Evolutionary conservation across 1,139 yeast genomes (phyloP), one percentile per base, ranked within the genome.

Genomic region (Chernovozyma aurita): DNA sequence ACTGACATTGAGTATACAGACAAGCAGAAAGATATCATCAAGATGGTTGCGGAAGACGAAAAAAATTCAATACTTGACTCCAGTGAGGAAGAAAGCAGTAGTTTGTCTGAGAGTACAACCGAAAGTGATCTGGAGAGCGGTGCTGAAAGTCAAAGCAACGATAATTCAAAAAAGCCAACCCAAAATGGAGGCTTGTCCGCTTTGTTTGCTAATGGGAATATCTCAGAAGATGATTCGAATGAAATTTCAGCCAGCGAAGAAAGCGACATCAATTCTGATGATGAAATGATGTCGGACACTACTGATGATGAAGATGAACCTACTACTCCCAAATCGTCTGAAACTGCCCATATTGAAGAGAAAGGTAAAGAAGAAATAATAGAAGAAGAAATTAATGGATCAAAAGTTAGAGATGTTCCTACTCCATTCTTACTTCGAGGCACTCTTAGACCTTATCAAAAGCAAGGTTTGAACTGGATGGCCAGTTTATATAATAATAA

Each of bases 381-480:
- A 12, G 63, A 52, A 33, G 61, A 55, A 12, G 70, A 63, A 28
- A 71, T 73, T 27, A 70, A 70, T 40, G 75, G 78, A 27, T 42
- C 67, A 37, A 57, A 55, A 47, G 87, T 84, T 14, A 76, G 76
- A 25, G 88, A 83, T 54, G 92, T 84, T 5, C 85, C 88, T 0
- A 42, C 66, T 7, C 85, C 87, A 0, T 67, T 77, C n/a, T 58
- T 83, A 21, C 55, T 80, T n/a, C 73, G 92, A 40, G 99, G 98
- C 18, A 76, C 79, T 0, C 66, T 94, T 34, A 80, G 99, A 55
- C 90, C 81, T 6, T 94, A 94, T 51, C 98, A 94, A 58, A 92
- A 88, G 43, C 95, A 87, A 56, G 99, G 99, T 40, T 71, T 94
- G 32, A 95, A 94, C 49, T 94, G 98, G 99, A 66, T 94, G 35